Conservation (phyloP, 805 yeast genomes). For the Vanderwaltozyma yarrowii region DNA sequence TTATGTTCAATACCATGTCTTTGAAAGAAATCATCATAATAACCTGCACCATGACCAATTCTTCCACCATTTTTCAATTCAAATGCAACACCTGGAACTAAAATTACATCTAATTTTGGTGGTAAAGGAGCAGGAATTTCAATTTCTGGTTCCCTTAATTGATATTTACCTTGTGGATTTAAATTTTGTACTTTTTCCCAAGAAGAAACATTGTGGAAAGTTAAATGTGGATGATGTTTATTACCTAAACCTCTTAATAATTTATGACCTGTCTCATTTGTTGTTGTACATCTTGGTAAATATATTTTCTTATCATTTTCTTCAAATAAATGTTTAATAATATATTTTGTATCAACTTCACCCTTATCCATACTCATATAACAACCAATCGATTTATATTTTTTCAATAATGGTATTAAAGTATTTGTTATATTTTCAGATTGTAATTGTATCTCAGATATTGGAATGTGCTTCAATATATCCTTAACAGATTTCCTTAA, state of each 20-base stretch:
- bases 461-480: conserved; percentile 10
- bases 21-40: conserved; percentile 67
- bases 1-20: conserved; percentile 31
- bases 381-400: conserved; percentile 38
- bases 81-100: conserved; percentile 85
- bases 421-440: conserved; percentile 14
- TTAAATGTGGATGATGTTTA: conserved; percentile 35
- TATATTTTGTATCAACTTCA: conserved; percentile 52
- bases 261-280: conserved; percentile 21
- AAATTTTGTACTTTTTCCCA: conserved; percentile 36
- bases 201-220: conserved; percentile 43
- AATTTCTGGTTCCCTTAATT: conserved; percentile 54
- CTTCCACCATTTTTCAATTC: conserved; percentile 34
- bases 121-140: conserved; percentile 20
- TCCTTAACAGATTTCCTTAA: conserved; percentile 15
- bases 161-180: conserved; percentile 57
- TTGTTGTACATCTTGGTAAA: conserved; percentile 44
- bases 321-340: conserved; percentile 44
- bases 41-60: conserved; percentile 91
- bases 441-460: conserved; percentile 12
- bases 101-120: conserved; percentile 48
- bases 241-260: conserved; percentile 11
- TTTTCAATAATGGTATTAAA: conserved; percentile 9
- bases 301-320: conserved; percentile 40
- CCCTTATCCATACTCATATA: conserved; percentile 68